Conservation (phyloP, 2,329 filamentous ascomycete species). For the Amesomyces nigricolor region DNA sequence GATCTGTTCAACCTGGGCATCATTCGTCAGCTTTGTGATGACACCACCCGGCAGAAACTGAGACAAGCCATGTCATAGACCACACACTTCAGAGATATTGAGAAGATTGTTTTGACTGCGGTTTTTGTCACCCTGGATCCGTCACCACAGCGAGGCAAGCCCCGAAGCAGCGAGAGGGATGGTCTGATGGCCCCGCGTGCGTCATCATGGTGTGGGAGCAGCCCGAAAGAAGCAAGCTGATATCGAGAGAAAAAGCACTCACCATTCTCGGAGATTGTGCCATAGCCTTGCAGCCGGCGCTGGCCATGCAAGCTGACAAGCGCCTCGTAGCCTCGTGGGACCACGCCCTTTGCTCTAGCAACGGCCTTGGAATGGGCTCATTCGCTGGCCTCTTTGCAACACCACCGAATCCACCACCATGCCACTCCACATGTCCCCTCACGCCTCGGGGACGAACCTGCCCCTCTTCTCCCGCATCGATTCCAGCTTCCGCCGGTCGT, state of each 20-base stretch:
- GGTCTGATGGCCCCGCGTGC: slow-evolving; percentile 37
- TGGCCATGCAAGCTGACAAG: not conserved
- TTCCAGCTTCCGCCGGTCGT: slow-evolving; percentile 66
- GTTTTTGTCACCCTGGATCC: slow-evolving; percentile 46
- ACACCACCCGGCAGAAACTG: not conserved
- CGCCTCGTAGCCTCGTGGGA: not conserved
- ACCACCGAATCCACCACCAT: not conserved
- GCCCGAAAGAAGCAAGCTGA: not conserved
- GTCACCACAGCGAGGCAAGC: slow-evolving; percentile 27
- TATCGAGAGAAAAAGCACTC: slow-evolving; percentile 9
- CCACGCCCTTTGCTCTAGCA: slow-evolving; percentile 1
- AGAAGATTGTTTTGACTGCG: slow-evolving; percentile 37
- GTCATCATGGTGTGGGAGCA: slow-evolving; percentile 31
- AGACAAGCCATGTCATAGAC: not conserved
- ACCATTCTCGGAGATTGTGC: slow-evolving; percentile 11
- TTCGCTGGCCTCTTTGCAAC: not conserved
- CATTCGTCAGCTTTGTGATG: not conserved
- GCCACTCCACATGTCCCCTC: slow-evolving; percentile 17
- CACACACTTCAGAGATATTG: slow-evolving; percentile 27
- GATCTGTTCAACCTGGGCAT: not conserved
- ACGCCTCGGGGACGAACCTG: slow-evolving; percentile 50
- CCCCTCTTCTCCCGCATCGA: slow-evolving; percentile 64
- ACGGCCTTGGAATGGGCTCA: not conserved
- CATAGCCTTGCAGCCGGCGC: not conserved
- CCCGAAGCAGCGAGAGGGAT: slow-evolving; percentile 19